Evolutionary conservation across 2,329 filamentous ascomycete genomes (phyloP).

Genomic region (Diaporthe helianthi): DNA sequence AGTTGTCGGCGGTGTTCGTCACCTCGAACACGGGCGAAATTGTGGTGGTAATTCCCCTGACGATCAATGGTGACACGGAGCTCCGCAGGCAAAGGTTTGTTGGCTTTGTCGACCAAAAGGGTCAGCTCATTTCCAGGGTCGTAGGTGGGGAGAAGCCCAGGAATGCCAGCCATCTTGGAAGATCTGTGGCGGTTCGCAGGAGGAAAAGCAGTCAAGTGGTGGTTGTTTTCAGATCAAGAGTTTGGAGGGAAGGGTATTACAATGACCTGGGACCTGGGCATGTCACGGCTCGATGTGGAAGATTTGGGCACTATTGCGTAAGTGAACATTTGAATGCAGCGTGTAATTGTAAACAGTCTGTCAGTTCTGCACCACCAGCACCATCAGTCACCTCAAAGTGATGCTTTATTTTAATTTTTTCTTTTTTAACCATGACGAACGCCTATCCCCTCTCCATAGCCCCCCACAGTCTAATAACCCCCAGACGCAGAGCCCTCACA

Average conservation of each 20-base stretch:
- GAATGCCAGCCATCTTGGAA: not conserved
- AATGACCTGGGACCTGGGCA: too few relatives aligned
- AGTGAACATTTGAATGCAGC: not conserved
- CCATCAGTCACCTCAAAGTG: not conserved
- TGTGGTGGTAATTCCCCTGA: not conserved
- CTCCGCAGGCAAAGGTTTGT: not conserved
- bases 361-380: not conserved
- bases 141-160: not conserved
- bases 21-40: not conserved
- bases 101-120: not conserved
- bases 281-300: too few relatives aligned
- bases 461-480: too few relatives aligned
- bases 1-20: not conserved
- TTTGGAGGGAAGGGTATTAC: too few relatives aligned
- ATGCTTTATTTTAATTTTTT: not conserved
- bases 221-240: constrained; percentile 3
- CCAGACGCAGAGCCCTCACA: too few relatives aligned
- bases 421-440: not conserved
- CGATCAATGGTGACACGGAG: not conserved
- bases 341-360: not conserved
- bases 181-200: not conserved
- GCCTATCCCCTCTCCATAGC: not conserved
- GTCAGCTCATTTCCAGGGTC: not conserved
- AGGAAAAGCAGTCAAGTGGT: constrained; percentile 37
- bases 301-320: not conserved